Conservation (phyloP, 768 basidiomycete genomes). For the Tulasnella calospora region DNA sequence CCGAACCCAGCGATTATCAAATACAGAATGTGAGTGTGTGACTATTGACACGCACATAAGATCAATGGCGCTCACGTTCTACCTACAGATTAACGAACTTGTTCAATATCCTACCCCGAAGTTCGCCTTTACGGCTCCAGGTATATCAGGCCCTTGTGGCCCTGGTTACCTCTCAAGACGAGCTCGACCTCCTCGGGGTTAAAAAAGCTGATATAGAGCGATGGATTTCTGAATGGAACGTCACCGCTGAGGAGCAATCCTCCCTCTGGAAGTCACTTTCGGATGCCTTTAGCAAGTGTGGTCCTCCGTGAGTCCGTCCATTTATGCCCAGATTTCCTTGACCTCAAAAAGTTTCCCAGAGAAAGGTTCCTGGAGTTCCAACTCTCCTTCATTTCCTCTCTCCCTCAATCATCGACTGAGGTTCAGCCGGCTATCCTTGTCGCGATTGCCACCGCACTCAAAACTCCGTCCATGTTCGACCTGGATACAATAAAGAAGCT, state of each 20-base stretch:
- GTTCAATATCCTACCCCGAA: conserved; percentile 69
- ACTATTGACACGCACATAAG: conserved; percentile 23
- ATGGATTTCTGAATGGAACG: conserved; percentile 73
- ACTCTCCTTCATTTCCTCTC: conserved; percentile 55
- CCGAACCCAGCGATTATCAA: conserved; percentile 52
- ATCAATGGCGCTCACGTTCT: not conserved
- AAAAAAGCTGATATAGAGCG: conserved; percentile 59
- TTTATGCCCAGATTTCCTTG: not conserved
- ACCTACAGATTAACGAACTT: conserved; percentile 64
- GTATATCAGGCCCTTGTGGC: conserved; percentile 62
- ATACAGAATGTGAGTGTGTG: conserved; percentile 65
- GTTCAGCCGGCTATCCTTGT: conserved; percentile 54
- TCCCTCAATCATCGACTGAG: conserved; percentile 52
- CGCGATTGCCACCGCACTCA: conserved; percentile 59
- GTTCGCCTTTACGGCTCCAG: conserved; percentile 56
- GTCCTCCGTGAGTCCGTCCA: conserved; percentile 50
- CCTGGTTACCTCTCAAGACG: conserved; percentile 54
- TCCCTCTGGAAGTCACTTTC: conserved; percentile 61
- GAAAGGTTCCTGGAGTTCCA: conserved; percentile 59
- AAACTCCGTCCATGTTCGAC: conserved; percentile 65
- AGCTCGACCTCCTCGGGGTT: conserved; percentile 58
- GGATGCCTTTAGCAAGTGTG: conserved; percentile 53
- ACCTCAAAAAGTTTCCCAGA: conserved; percentile 38
- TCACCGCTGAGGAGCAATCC: conserved; percentile 57
- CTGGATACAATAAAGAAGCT: conserved; percentile 77